These are phyloP conservation scores for Cardamine resedifolia DNA, from an alignment of 345 rosid genomes.

Conservation along the genomic window DNA sequence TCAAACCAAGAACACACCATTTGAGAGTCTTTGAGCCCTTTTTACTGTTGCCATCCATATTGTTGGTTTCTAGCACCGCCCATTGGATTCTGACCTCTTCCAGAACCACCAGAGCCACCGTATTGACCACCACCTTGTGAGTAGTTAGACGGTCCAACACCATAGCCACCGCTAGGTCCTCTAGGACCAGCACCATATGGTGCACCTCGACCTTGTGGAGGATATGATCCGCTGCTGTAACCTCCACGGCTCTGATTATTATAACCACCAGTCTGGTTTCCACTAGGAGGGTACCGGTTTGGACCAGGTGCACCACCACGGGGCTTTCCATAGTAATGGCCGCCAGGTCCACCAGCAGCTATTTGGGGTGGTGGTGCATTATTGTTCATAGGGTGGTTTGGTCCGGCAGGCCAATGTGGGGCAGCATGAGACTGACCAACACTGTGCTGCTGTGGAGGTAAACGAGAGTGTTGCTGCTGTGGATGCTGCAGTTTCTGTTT, in stretches of 20 bases:
- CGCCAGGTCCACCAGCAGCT: conserved; percentile 70
- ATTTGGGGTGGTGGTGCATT: conserved; percentile 53
- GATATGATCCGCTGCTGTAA: conserved; percentile 72
- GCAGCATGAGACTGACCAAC: conserved; percentile 73
- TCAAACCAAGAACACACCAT: conserved; percentile 12
- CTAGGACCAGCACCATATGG: conserved; percentile 78
- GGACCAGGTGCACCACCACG: conserved; percentile 66
- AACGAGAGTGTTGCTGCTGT: conserved; percentile 70
- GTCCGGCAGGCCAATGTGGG: conserved; percentile 47
- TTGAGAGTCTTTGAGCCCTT: conserved; percentile 14
- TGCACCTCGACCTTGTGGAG: conserved; percentile 80
- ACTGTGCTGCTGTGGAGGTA: conserved; percentile 81
- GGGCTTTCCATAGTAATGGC: conserved; percentile 66
- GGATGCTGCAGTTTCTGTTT: conserved; percentile 88
- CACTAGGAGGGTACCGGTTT: conserved; percentile 66
- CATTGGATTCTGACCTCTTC: conserved; percentile 81
- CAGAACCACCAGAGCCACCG: conserved; percentile 59
- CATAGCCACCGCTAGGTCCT: conserved; percentile 60
- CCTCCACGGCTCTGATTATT: conserved; percentile 57
- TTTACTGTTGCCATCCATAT: conserved; percentile 72
- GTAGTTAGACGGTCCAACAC: conserved; percentile 71
- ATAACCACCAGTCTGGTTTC: conserved; percentile 58
- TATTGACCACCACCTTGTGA: conserved; percentile 74
- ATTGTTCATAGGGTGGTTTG: conserved; percentile 52
- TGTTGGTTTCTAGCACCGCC: conserved; percentile 92